Evolutionary conservation across 2,329 filamentous ascomycete species (phyloP).

Genomic region (Stemphylium lycopersici): DNA sequence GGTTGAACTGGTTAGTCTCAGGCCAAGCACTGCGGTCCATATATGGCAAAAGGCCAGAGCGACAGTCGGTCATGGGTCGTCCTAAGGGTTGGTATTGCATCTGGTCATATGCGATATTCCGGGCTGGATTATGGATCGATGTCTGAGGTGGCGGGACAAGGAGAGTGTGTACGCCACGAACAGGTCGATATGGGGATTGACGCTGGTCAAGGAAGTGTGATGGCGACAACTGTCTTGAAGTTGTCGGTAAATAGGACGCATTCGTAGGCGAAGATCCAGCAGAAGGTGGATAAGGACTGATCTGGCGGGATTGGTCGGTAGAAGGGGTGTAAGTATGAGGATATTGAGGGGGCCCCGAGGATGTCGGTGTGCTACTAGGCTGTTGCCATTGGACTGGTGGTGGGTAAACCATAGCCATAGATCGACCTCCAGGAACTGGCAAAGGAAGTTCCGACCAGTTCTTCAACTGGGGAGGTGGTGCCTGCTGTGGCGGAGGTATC

Average conservation of each 20-base stretch:
- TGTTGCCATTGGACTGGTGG: slow-evolving; percentile 61
- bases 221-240: slow-evolving; percentile 79
- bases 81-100: slow-evolving; percentile 60
- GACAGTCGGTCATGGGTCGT: slow-evolving; percentile 53
- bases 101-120: slow-evolving; percentile 53
- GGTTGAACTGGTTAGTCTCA: slow-evolving; percentile 47
- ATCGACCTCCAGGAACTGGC: slow-evolving; percentile 62
- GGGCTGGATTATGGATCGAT: slow-evolving; percentile 67
- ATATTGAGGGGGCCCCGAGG: slow-evolving; percentile 36
- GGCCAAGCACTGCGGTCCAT: slow-evolving; percentile 50
- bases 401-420: slow-evolving; percentile 80
- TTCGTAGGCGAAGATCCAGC: slow-evolving; percentile 71
- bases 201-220: slow-evolving; percentile 86
- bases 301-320: slow-evolving; percentile 53
- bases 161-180: slow-evolving; percentile 88
- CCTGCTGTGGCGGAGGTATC: slow-evolving; percentile 59
- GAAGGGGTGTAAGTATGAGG: slow-evolving; percentile 37
- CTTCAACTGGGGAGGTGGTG: slow-evolving; percentile 39
- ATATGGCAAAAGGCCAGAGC: slow-evolving; percentile 54
- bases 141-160: slow-evolving; percentile 83
- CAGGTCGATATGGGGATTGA: slow-evolving; percentile 89
- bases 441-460: slow-evolving; percentile 56
- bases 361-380: slow-evolving; percentile 48
- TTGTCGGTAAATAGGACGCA: slow-evolving; percentile 66
- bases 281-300: slow-evolving; percentile 61